Evolutionary conservation across 208 protist genomes (phyloP).

Genomic region (Trypanosoma melophagium): DNA sequence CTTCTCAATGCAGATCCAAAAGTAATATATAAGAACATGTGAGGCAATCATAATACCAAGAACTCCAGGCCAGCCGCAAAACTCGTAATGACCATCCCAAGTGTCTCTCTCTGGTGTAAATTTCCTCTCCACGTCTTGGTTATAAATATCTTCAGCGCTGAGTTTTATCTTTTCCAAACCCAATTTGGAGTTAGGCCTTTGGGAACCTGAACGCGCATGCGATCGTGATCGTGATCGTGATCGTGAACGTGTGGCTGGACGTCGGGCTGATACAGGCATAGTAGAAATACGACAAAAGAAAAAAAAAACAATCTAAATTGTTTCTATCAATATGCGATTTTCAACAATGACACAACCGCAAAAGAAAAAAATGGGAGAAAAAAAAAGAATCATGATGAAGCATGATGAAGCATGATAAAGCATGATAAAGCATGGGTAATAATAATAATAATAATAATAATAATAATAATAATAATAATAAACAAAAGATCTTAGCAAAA

Average conservation of each 20-base stretch:
- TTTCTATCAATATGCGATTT: too few relatives aligned
- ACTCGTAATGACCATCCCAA: conserved; percentile 81
- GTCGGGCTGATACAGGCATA: too few relatives aligned
- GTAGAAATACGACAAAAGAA: conserved; percentile 1
- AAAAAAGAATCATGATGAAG: neutral
- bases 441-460: conserved; percentile 1
- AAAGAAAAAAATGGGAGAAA: conserved; percentile 6
- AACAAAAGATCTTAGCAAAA: neutral
- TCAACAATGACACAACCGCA: neutral
- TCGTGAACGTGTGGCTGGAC: too few relatives aligned
- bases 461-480: conserved; percentile 10
- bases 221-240: neutral
- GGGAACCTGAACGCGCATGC: neutral
- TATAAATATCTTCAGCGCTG: conserved; percentile 30
- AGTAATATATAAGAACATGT: conserved; percentile 91
- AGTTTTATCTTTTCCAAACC: neutral
- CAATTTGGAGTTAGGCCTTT: neutral
- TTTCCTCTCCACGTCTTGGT: conserved; percentile 39
- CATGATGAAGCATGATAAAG: too few relatives aligned
- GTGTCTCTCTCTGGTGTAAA: conserved; percentile 84
- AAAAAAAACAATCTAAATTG: conserved; percentile 8
- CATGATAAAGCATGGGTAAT: too few relatives aligned
- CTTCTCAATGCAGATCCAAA: conserved; percentile 75
- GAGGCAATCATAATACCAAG: conserved; percentile 81
- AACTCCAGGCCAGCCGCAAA: conserved; percentile 67